phyloP scores from a whole-genome alignment of 257 asterid species.

The Przewalskia tangutica region DNA sequence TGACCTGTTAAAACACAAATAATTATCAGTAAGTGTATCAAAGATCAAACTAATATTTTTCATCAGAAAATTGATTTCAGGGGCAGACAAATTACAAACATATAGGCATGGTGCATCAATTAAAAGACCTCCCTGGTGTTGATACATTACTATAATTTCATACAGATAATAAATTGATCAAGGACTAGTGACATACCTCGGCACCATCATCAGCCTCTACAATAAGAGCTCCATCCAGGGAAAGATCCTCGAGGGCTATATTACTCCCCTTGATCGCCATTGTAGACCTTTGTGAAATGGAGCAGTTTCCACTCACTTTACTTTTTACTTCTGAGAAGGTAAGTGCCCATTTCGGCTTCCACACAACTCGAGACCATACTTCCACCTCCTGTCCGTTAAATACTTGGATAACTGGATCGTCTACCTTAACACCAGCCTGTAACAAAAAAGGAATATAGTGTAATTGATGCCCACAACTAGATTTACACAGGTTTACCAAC shows the following conservation, averaged over 20 bases:
- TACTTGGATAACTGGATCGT: conserved; percentile 46
- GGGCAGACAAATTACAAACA: not conserved
- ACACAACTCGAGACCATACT: conserved; percentile 85
- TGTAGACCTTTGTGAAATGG: conserved; percentile 61
- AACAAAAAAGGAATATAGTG: not conserved
- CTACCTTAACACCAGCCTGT: conserved; percentile 88
- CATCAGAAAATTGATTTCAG: not conserved
- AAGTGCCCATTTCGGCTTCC: conserved; percentile 97
- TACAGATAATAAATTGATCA: not conserved
- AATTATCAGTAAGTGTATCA: not conserved
- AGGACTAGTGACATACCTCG: conserved; percentile 40
- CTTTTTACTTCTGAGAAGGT: conserved; percentile 62
- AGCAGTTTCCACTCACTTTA: conserved; percentile 54
- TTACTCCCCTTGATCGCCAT: conserved; percentile 55
- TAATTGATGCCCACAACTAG: not conserved
- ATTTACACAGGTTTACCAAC: not conserved
- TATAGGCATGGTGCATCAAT: not conserved
- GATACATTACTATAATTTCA: not conserved
- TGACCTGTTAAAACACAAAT: conserved; percentile 40
- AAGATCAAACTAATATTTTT: not conserved
- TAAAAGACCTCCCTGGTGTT: not conserved
- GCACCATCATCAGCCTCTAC: conserved; percentile 56
- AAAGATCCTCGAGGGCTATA: conserved; percentile 52
- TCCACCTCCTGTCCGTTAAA: conserved; percentile 91
- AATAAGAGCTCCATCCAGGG: conserved; percentile 86